Evolutionary conservation across 805 yeast genomes (phyloP).

Genomic region (Candida sakaeoensis): DNA sequence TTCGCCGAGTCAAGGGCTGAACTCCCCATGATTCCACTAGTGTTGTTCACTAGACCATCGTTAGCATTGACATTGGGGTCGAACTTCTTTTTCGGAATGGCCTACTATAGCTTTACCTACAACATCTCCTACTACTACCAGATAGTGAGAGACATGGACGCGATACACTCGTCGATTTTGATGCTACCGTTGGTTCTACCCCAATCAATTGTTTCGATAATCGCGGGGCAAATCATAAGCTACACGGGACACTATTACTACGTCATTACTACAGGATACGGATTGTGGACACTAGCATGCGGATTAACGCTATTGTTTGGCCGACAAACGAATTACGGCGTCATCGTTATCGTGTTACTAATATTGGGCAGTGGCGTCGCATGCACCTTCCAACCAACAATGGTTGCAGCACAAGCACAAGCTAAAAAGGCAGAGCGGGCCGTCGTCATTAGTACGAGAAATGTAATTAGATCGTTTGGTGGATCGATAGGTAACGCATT

Average conservation of each 20-base stretch:
- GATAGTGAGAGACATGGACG: constrained; percentile 26
- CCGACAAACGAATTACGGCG: constrained; percentile 17
- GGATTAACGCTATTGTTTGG: constrained; percentile 34
- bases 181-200: constrained; percentile 31
- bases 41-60: constrained; percentile 33
- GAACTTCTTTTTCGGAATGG: constrained; percentile 27
- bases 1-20: constrained; percentile 37
- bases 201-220: constrained; percentile 28
- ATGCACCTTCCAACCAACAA: constrained; percentile 33
- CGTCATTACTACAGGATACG: constrained; percentile 24
- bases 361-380: constrained; percentile 35
- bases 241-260: constrained; percentile 26
- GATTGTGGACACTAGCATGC: constrained; percentile 40
- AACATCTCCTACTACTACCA: constrained; percentile 23
- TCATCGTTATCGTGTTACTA: constrained; percentile 30
- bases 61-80: constrained; percentile 38
- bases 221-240: constrained; percentile 30
- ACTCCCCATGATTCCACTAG: constrained; percentile 46
- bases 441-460: constrained; percentile 54
- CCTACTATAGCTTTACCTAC: constrained; percentile 33
- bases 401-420: constrained; percentile 45
- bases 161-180: constrained; percentile 32
- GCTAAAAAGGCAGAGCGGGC: constrained; percentile 51
- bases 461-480: constrained; percentile 55
- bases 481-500: constrained; percentile 60